These are phyloP conservation scores for Fraxinus pennsylvanica DNA, from an alignment of 257 asterid genomes.

Conservation along the genomic window DNA sequence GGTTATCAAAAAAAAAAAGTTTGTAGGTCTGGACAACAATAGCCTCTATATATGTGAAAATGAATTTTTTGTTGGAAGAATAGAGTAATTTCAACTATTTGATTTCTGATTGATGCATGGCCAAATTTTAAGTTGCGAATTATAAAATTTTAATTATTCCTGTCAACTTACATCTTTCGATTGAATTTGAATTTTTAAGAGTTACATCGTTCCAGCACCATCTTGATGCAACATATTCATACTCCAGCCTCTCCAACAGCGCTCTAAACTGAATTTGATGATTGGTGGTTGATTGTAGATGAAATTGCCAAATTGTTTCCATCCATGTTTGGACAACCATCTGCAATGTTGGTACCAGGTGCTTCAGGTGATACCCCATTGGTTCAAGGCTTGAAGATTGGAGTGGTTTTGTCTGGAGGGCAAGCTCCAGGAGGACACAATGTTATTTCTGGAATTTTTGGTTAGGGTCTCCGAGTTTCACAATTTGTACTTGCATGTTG, in stretches of 20 bases:
- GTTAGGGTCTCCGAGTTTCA: slow-evolving; percentile 28
- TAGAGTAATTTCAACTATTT: neutral
- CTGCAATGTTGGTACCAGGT: slow-evolving; percentile 55
- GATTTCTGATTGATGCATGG: neutral
- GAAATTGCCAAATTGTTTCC: slow-evolving; percentile 75
- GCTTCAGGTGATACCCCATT: slow-evolving; percentile 31
- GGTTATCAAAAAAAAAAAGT: neutral
- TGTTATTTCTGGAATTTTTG: slow-evolving; percentile 73
- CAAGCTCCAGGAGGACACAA: slow-evolving; percentile 93
- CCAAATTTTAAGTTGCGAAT: neutral
- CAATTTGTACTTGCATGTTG: neutral
- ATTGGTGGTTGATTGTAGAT: slow-evolving; percentile 41
- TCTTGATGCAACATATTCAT: neutral
- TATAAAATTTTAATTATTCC: neutral
- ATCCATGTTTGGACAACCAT: slow-evolving; percentile 62
- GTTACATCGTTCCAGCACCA: neutral
- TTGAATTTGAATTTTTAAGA: neutral
- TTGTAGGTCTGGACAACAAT: neutral
- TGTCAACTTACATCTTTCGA: neutral
- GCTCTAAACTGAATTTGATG: slow-evolving; percentile 6
- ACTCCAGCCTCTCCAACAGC: neutral
- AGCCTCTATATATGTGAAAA: neutral
- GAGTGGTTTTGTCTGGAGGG: slow-evolving; percentile 78
- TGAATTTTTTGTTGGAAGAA: neutral
- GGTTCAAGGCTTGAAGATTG: slow-evolving; percentile 55